Evolutionary conservation across 768 basidiomycete genomes (phyloP).

Genomic region (Pisolithus orientalis): DNA sequence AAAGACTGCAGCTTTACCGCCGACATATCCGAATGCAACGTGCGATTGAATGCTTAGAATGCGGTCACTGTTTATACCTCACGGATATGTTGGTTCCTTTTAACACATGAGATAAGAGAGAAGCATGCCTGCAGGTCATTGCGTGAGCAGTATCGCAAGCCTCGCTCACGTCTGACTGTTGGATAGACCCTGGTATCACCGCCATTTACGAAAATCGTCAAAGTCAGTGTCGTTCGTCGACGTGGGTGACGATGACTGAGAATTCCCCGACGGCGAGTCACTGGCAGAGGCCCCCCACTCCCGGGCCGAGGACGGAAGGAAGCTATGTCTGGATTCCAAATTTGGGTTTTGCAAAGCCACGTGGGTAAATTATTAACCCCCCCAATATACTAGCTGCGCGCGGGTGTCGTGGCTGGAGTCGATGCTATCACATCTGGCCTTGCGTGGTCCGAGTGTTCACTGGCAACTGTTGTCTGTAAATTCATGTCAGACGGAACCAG

Average conservation of each 20-base stretch:
- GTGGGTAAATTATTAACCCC: no score
- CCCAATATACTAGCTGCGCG: no score
- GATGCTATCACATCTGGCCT: neutral
- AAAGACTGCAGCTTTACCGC: conserved; percentile 74
- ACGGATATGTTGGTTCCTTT: neutral
- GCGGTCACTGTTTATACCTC: conserved; percentile 33
- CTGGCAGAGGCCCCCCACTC: no score
- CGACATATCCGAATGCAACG: conserved; percentile 91
- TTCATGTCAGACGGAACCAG: conserved; percentile 57
- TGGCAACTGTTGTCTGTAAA: neutral
- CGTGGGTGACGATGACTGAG: neutral
- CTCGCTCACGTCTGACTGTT: neutral
- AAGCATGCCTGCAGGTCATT: conserved; percentile 6
- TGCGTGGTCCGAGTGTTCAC: neutral
- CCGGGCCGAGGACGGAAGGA: no score
- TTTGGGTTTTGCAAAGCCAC: no score
- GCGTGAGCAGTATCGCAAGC: neutral
- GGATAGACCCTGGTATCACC: neutral
- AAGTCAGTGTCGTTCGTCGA: no score
- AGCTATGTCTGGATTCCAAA: no score
- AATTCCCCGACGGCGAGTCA: neutral
- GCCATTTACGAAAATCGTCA: neutral
- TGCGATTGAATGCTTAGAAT: conserved; percentile 91
- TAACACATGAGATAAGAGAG: neutral
- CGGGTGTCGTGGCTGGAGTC: neutral